phyloP scores from a whole-genome alignment of 176 grass and related monocot genomes.

The Oryza punctata region DNA sequence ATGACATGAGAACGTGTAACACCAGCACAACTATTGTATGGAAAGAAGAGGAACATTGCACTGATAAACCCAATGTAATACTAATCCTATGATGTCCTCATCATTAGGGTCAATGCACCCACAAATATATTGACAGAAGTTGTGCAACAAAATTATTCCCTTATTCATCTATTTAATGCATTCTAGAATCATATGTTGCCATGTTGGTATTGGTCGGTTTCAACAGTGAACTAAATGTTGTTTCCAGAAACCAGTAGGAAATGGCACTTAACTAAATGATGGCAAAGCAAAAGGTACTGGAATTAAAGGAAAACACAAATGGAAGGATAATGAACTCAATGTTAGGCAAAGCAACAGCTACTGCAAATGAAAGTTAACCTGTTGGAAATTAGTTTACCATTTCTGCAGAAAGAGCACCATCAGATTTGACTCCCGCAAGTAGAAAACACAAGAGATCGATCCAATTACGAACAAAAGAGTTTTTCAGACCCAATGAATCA shows the following conservation, averaged over 20 bases:
- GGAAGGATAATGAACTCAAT: background rate
- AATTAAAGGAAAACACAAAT: background rate
- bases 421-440: slow-evolving; percentile 92
- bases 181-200: background rate
- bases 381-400: slow-evolving; percentile 63
- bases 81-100: background rate
- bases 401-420: slow-evolving; percentile 89
- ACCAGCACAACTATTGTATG: slow-evolving; percentile 13
- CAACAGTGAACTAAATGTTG: background rate
- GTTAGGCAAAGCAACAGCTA: background rate
- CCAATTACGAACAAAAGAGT: slow-evolving; percentile 89
- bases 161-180: slow-evolving; percentile 1
- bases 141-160: background rate
- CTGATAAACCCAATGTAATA: background rate
- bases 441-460: slow-evolving; percentile 93
- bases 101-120: slow-evolving; percentile 3
- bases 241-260: background rate
- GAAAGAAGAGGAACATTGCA: slow-evolving; percentile 21
- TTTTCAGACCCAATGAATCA: slow-evolving; percentile 78
- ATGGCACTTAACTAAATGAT: background rate
- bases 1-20: background rate
- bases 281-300: background rate
- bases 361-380: slow-evolving; percentile 10
- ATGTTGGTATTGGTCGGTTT: background rate
- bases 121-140: background rate